Evolutionary conservation across 2,329 filamentous ascomycete species (phyloP).

Genomic region (Penicillium glabrum): DNA sequence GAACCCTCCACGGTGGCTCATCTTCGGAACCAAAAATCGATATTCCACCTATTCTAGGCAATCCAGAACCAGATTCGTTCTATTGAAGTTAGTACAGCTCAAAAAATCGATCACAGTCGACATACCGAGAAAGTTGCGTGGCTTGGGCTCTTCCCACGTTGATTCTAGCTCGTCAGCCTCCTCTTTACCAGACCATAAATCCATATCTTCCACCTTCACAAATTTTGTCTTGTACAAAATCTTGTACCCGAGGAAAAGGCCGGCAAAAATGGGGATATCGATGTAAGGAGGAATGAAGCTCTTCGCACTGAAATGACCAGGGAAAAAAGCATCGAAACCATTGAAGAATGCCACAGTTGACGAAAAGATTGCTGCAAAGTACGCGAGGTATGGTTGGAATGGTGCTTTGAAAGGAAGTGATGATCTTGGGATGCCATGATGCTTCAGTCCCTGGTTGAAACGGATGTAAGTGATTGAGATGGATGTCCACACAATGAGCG

Average conservation of each 20-base stretch:
- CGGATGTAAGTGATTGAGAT: conserved; percentile 69
- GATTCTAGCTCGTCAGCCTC: conserved; percentile 24
- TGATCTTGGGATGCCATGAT: conserved; percentile 66
- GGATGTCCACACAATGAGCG: conserved; percentile 45
- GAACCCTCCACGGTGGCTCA: too few relatives aligned
- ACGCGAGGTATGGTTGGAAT: conserved; percentile 70
- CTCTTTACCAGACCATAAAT: conserved; percentile 25
- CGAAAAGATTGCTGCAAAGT: conserved; percentile 60
- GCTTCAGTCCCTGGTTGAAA: conserved; percentile 66
- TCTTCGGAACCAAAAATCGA: neutral
- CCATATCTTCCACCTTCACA: conserved; percentile 30
- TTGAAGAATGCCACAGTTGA: conserved; percentile 63
- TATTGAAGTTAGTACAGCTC: conserved; percentile 1
- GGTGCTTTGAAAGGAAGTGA: conserved; percentile 67
- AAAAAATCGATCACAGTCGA: neutral
- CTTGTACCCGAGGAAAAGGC: conserved; percentile 46
- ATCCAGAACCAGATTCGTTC: conserved; percentile 38
- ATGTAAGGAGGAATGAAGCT: conserved; percentile 60
- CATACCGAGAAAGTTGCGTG: conserved; percentile 30
- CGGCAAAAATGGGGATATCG: conserved; percentile 57
- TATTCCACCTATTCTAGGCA: conserved; percentile 3
- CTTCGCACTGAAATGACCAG: conserved; percentile 50
- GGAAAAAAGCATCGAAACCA: conserved; percentile 55
- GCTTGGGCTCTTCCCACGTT: conserved; percentile 31
- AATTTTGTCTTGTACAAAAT: conserved; percentile 34